Evolutionary conservation across 495 filamentous ascomycete genomes (phyloP).

Genomic region (Hyaloscypha variabilis): DNA sequence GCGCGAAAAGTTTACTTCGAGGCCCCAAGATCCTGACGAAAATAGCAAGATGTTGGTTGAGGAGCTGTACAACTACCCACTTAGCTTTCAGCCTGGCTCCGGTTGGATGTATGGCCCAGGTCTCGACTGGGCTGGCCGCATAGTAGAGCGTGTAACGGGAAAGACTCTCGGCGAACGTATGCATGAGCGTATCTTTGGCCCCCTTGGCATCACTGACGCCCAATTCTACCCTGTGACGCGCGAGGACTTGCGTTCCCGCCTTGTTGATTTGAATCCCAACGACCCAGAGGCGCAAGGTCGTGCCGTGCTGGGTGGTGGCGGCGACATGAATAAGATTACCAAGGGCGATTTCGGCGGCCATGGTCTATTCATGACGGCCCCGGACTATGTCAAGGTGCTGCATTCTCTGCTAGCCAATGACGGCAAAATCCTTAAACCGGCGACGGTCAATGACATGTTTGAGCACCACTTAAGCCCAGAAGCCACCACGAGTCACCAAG

Average conservation of each 20-base stretch:
- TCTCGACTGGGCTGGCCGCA: constrained; percentile 65
- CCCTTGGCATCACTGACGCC: constrained; percentile 48
- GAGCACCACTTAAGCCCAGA: constrained; percentile 35
- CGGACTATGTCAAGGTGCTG: constrained; percentile 18
- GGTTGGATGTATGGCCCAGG: constrained; percentile 51
- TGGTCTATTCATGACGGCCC: constrained; percentile 37
- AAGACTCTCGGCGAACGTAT: constrained; percentile 57
- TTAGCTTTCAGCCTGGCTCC: constrained; percentile 49
- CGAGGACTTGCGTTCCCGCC: constrained; percentile 39
- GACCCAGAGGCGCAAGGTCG: constrained; percentile 22
- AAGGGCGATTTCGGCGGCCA: constrained; percentile 44
- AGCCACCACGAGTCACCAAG: constrained; percentile 8
- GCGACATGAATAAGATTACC: constrained; percentile 37
- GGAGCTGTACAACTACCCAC: constrained; percentile 42
- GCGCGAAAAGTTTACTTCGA: constrained; percentile 36
- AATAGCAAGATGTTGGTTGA: constrained; percentile 18
- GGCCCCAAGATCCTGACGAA: constrained; percentile 18
- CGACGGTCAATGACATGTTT: constrained; percentile 49
- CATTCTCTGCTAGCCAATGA: constrained; percentile 46
- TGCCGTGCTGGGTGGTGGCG: constrained; percentile 17
- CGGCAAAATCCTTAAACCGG: constrained; percentile 42
- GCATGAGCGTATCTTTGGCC: constrained; percentile 56
- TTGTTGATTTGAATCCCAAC: constrained; percentile 37
- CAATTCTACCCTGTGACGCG: constrained; percentile 49
- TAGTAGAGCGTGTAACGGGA: constrained; percentile 55